Evolutionary conservation across 139 green algal species (phyloP).

Genomic region (Pseudopediastrum boryanum): DNA sequence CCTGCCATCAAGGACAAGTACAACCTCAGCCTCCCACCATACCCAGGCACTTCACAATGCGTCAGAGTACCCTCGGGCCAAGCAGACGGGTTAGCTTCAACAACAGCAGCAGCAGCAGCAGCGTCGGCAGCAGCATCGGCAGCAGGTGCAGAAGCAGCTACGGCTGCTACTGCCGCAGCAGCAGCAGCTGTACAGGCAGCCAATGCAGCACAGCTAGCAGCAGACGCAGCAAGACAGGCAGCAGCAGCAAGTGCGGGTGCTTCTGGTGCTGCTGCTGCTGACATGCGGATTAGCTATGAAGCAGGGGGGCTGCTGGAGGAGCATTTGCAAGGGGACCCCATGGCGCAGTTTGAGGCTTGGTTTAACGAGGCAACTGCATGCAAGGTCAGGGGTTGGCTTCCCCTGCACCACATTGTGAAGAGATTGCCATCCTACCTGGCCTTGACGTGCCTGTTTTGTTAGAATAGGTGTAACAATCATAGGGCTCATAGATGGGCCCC

Average conservation of each 20-base stretch:
- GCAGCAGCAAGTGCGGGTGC: background rate
- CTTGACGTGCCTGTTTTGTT: background rate
- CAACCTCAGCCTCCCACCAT: conserved; percentile 78
- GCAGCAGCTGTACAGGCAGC: background rate
- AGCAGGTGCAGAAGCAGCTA: background rate
- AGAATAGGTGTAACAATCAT: background rate
- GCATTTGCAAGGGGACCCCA: conserved; percentile 61
- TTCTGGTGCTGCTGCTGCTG: conserved; percentile 20
- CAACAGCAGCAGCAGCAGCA: background rate
- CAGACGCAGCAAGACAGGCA: background rate
- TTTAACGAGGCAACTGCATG: conserved; percentile 44
- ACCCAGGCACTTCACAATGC: conserved; percentile 70
- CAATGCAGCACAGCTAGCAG: background rate
- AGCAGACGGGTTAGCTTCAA: background rate
- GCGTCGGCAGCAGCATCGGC: background rate
- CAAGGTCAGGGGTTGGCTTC: conserved; percentile 36
- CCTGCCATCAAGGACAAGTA: conserved; percentile 82
- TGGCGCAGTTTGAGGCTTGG: conserved; percentile 72
- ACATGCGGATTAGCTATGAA: conserved; percentile 77
- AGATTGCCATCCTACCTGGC: background rate
- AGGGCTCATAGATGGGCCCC: background rate
- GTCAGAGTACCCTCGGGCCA: conserved; percentile 48
- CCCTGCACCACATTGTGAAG: background rate
- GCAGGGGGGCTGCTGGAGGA: conserved; percentile 51
- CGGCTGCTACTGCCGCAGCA: background rate